Evolutionary conservation across 306 rosid genomes (phyloP), one percentile per base, ranked within the genome.

Genomic region (Acacia melanoxylon): DNA sequence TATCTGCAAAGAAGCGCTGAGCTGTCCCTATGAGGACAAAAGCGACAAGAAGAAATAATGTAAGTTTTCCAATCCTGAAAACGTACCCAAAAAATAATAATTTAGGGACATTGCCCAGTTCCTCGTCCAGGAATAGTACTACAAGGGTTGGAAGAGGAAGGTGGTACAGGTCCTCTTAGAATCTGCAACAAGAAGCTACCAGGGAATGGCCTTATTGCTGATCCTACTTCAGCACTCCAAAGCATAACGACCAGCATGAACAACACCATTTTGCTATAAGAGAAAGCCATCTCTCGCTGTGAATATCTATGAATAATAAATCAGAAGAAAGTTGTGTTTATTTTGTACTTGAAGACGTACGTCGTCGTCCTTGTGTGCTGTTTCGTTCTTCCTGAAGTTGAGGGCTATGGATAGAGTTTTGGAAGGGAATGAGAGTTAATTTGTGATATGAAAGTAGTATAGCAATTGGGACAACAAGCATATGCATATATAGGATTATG

Each of bases 201-300:
- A 3, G 69, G 76, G 14, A 85, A 82, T 29, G 86, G 83, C 69
- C 88, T 85, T 17, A 16, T 75, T 24, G 69, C 85, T 20, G 74
- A 40, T 44, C 85, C 77, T 9, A 51, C 63, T 74, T 82, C 66
- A 1, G 74, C 69, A 49, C 58, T 68, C 62, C 79, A 78, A 27
- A 78, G 9, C 48, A 78, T 42, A 29, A 82, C 59, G 35, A 61
- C 42, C 44, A 85, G 12, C 13, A 81, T 4, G 8, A 72, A 37
- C 8, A 86, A 5, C 76, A 81, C 20, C 63, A 66, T 22, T 42
- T 77, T 85, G n/a, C 37, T 35, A 37, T 14, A 72, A 72, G 73
- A 81, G 27, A 77, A 77, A 85, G 49, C 74, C 82, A 77, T 44
- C 22, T 25, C 17, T 46, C 51, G 10, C 19, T n/a, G 31, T 67